Percentiles rank a stretch among this genome's conserved stretches.
These are phyloP conservation scores for Brassica napus DNA, from an alignment of 345 rosid genomes.

Conservation along the genomic window DNA sequence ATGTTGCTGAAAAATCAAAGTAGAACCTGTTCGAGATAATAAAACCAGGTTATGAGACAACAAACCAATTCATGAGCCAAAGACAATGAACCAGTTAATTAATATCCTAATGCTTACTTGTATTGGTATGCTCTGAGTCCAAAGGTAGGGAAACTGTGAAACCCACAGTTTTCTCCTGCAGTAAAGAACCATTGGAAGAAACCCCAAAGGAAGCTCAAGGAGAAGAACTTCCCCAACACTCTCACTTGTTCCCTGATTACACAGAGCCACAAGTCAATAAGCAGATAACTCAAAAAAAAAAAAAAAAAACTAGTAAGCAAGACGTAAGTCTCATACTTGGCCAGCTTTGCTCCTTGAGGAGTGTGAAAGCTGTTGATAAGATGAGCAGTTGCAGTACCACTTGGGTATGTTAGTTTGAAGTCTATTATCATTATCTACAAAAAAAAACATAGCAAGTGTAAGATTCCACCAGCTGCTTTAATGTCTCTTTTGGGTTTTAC, in stretches of 20 bases:
- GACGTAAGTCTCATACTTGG: slow-evolving; percentile 50
- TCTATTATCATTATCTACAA: slow-evolving; percentile 75
- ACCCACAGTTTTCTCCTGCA: slow-evolving; percentile 74
- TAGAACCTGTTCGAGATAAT: slow-evolving; percentile 53
- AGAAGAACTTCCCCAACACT: slow-evolving; percentile 58
- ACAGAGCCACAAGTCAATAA: slow-evolving; percentile 13
- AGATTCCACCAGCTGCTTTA: slow-evolving; percentile 2
- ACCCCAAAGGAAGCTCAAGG: slow-evolving; percentile 73
- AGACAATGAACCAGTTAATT: background rate
- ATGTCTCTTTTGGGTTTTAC: background rate
- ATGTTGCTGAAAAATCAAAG: slow-evolving; percentile 89
- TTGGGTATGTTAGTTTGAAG: slow-evolving; percentile 82
- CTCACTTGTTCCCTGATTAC: slow-evolving; percentile 61
- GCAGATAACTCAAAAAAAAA: background rate
- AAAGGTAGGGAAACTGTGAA: slow-evolving; percentile 71
- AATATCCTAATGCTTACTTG: slow-evolving; percentile 40
- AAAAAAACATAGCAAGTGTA: slow-evolving; percentile 2
- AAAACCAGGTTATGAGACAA: slow-evolving; percentile 2
- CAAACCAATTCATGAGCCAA: background rate
- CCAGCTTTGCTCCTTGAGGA: slow-evolving; percentile 85
- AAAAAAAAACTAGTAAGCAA: background rate
- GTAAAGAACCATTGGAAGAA: slow-evolving; percentile 77
- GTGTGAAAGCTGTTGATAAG: slow-evolving; percentile 94
- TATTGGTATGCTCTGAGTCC: slow-evolving; percentile 62
- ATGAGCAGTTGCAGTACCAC: slow-evolving; percentile 92